phyloP scores from a whole-genome alignment of 306 rosid species.

The Acmispon strigosus region DNA sequence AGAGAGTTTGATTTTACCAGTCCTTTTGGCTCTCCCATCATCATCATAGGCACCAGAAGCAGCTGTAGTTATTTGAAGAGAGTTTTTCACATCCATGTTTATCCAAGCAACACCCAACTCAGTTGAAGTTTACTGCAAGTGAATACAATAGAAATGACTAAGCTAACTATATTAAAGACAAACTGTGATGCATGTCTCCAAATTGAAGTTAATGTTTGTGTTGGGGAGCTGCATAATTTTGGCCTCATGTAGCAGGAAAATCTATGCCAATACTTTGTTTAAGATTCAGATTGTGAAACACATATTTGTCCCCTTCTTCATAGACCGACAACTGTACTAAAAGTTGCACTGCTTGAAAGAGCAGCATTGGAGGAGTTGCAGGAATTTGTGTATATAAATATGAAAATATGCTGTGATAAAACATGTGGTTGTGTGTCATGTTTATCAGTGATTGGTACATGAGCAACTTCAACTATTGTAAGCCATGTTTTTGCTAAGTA shows the following conservation, averaged over 20 bases:
- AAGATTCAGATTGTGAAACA: neutral
- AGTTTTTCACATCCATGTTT: slow-evolving; percentile 42
- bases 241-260: neutral
- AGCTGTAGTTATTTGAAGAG: slow-evolving; percentile 38
- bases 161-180: slow-evolving; percentile 14
- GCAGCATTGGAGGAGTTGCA: neutral
- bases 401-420: neutral
- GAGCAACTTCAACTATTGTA: neutral
- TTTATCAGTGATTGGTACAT: neutral
- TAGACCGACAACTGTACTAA: neutral
- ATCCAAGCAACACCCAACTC: slow-evolving; percentile 16
- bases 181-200: neutral
- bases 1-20: slow-evolving; percentile 38
- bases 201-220: neutral
- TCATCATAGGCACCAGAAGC: slow-evolving; percentile 36
- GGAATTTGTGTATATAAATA: neutral
- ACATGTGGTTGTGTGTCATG: no score
- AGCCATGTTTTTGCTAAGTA: neutral
- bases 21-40: slow-evolving; percentile 53
- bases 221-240: neutral
- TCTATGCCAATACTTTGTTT: neutral
- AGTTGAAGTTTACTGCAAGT: slow-evolving; percentile 16
- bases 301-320: neutral
- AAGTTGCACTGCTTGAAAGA: neutral
- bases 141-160: neutral